Evolutionary conservation across 176 grass and related monocot genomes (phyloP).

Genomic region (Avena sativa): DNA sequence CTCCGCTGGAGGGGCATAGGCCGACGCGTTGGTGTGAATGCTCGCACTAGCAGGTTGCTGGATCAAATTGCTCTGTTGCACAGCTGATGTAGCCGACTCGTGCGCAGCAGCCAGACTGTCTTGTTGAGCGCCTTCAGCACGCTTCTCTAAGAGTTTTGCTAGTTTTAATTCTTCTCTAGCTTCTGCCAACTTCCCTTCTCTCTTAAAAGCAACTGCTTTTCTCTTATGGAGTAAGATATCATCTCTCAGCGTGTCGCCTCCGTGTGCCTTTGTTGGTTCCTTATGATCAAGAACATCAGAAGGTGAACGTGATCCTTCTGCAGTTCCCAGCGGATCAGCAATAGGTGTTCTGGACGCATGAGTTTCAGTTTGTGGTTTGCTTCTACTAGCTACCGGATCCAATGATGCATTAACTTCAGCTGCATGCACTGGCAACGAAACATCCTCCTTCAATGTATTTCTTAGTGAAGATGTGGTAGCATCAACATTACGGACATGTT

Average conservation of each 20-base stretch:
- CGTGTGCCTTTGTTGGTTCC: constrained; percentile 43
- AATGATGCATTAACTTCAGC: neutral
- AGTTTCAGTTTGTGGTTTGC: constrained; percentile 12
- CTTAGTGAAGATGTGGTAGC: constrained; percentile 26
- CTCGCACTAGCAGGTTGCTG: constrained; percentile 34
- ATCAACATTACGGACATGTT: constrained; percentile 23
- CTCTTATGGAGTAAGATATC: constrained; percentile 84
- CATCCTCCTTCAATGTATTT: neutral
- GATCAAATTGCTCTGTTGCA: constrained; percentile 42
- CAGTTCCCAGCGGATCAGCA: constrained; percentile 29
- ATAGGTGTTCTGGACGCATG: constrained; percentile 8
- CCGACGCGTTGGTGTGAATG: neutral
- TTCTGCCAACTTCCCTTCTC: constrained; percentile 87
- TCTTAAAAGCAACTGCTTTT: constrained; percentile 82
- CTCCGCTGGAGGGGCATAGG: constrained; percentile 39
- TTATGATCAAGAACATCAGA: constrained; percentile 36
- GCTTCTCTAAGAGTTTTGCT: constrained; percentile 67
- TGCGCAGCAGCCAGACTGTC: neutral
- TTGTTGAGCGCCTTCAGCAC: constrained; percentile 54
- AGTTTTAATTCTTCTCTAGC: constrained; percentile 85
- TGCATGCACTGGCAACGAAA: constrained; percentile 28
- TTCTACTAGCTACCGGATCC: constrained; percentile 18
- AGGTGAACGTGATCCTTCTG: constrained; percentile 47
- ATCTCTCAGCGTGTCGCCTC: constrained; percentile 58
- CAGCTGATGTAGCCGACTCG: constrained; percentile 20